Conservation (phyloP, 1,284 basidiomycete genomes). For the Trametes pubescens region DNA sequence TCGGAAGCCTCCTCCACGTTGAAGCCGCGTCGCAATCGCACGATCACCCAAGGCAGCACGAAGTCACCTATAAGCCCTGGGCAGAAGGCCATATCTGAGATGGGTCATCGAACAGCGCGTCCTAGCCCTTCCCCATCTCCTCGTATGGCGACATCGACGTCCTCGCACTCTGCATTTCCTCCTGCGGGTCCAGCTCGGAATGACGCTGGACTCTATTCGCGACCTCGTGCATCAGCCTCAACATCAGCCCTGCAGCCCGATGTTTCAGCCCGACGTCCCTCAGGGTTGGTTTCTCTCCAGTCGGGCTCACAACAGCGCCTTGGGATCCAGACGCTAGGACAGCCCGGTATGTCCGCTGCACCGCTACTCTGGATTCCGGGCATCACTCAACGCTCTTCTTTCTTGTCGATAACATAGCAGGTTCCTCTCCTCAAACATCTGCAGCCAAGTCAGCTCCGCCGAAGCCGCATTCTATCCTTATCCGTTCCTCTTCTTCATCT, state of each 20-base stretch:
- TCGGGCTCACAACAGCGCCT: conserved; percentile 16
- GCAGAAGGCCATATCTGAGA: conserved; percentile 39
- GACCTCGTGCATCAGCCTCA: conserved; percentile 44
- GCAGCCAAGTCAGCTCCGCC: conserved; percentile 12
- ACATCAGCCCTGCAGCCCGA: conserved; percentile 51
- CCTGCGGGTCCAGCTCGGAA: conserved; percentile 12
- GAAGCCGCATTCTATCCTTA: conserved; percentile 19
- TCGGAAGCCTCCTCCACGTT: conserved; percentile 48
- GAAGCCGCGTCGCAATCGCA: conserved; percentile 44
- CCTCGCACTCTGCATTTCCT: conserved; percentile 6
- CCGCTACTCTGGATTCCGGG: neutral
- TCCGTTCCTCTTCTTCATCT: conserved; percentile 23
- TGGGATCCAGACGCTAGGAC: conserved; percentile 15
- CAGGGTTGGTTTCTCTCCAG: conserved; percentile 38
- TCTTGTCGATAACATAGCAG: neutral
- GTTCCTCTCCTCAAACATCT: conserved; percentile 3
- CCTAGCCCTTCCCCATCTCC: conserved; percentile 23
- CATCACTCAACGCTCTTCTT: conserved; percentile 9
- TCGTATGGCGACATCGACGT: conserved; percentile 32
- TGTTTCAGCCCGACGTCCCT: conserved; percentile 48
- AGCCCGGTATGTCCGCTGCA: conserved; percentile 24
- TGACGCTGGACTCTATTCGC: conserved; percentile 30
- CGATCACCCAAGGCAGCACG: conserved; percentile 43
- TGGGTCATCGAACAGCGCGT: conserved; percentile 37
- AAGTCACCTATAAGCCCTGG: conserved; percentile 23